Conservation (phyloP, 495 filamentous ascomycete species). For the Xylaria venustula region DNA sequence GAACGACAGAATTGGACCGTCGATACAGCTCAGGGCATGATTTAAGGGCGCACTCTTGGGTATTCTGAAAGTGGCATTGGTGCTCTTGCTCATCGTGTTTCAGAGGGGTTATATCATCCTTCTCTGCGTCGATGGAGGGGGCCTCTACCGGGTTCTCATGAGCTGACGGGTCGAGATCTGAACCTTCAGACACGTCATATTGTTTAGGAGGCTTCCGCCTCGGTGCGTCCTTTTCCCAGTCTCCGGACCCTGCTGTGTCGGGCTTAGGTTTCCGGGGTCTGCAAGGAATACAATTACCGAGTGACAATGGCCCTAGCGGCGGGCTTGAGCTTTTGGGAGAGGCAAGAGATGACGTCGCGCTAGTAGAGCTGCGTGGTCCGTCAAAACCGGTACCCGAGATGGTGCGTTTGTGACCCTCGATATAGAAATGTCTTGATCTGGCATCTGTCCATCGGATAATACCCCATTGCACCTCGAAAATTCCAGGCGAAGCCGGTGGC, state of each 20-base stretch:
- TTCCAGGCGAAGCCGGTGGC: background rate
- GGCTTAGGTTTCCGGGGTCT: slow-evolving; percentile 15
- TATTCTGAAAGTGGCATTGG: slow-evolving; percentile 12
- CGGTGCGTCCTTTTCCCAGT: slow-evolving; percentile 22
- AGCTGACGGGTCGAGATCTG: background rate
- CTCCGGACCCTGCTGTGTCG: slow-evolving; percentile 22
- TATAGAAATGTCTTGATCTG: background rate
- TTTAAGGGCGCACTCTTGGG: slow-evolving; percentile 9
- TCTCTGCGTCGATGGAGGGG: background rate
- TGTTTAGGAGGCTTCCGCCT: slow-evolving; percentile 23
- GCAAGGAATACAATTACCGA: slow-evolving; percentile 15
- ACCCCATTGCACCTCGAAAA: slow-evolving; percentile 3
- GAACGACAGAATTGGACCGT: background rate
- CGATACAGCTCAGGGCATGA: slow-evolving; percentile 29
- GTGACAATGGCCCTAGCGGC: slow-evolving; percentile 8
- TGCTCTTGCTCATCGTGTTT: background rate
- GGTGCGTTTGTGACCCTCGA: slow-evolving; percentile 5
- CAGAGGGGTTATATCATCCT: background rate
- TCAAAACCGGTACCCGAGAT: slow-evolving; percentile 23
- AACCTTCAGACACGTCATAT: slow-evolving; percentile 26
- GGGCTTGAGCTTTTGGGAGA: slow-evolving; percentile 4
- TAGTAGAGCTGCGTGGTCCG: slow-evolving; percentile 26
- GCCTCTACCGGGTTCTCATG: background rate
- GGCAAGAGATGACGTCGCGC: slow-evolving; percentile 18
- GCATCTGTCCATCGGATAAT: background rate